These are phyloP conservation scores for Stephania yunnanensis DNA, from an alignment of 164 flowering plant species.

Conservation along the genomic window DNA sequence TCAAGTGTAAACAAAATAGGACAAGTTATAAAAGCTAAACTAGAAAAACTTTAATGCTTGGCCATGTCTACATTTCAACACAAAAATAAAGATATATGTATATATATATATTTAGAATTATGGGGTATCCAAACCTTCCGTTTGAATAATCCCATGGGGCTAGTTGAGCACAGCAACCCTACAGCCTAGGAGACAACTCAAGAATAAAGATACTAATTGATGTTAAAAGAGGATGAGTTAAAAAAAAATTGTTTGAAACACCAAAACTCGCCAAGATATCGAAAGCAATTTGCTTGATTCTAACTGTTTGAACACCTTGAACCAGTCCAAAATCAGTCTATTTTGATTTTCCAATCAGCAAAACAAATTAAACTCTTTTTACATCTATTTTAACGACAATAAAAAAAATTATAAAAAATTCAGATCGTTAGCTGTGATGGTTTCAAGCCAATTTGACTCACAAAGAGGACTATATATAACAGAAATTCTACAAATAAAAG, in stretches of 20 bases:
- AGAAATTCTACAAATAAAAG: neutral
- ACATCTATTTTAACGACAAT: neutral
- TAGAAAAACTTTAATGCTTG: neutral
- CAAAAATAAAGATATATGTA: neutral
- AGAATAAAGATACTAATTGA: too few species aligned
- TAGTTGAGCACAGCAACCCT: too few species aligned
- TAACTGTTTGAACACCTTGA: neutral
- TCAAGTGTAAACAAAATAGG: neutral
- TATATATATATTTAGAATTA: too few species aligned
- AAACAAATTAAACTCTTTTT: neutral
- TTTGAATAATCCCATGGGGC: too few species aligned
- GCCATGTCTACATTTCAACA: neutral
- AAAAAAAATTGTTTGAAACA: neutral
- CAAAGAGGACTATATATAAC: neutral
- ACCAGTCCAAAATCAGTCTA: neutral
- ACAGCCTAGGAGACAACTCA: too few species aligned
- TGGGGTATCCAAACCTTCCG: too few species aligned
- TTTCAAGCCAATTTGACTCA: neutral
- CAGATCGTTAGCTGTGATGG: neutral
- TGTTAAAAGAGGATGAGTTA: too few species aligned
- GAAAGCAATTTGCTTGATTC: neutral
- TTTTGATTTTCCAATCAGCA: neutral
- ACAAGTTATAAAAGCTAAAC: neutral
- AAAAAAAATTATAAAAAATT: too few species aligned
- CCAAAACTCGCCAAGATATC: neutral